Conservation (phyloP, 768 basidiomycete genomes). For the Lepiota venenata region DNA sequence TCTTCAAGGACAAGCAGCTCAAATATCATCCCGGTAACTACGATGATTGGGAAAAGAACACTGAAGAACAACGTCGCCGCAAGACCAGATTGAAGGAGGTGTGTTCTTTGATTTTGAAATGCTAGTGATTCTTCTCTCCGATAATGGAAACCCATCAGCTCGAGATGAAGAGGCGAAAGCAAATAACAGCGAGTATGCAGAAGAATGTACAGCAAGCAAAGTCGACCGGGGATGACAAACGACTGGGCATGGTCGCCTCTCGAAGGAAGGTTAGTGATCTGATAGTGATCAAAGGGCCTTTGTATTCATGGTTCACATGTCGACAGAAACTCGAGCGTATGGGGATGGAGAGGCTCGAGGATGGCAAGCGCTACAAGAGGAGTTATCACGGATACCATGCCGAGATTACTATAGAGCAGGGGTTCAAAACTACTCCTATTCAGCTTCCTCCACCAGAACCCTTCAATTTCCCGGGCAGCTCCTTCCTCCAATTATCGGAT, state of each 20-base stretch:
- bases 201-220: constrained; percentile 47
- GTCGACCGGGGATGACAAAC: constrained; percentile 60
- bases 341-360: constrained; percentile 30
- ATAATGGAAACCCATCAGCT: constrained; percentile 14
- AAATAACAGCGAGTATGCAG: constrained; percentile 54
- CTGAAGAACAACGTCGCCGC: constrained; percentile 41
- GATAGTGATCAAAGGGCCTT: neutral
- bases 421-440: constrained; percentile 30
- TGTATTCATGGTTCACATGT: neutral
- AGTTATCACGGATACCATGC: constrained; percentile 29
- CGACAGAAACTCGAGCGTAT: constrained; percentile 28
- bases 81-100: constrained; percentile 42
- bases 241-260: constrained; percentile 46
- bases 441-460: constrained; percentile 27
- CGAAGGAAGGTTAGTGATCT: constrained; percentile 41
- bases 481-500: constrained; percentile 30
- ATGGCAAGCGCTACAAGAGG: constrained; percentile 27
- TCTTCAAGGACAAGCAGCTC: constrained; percentile 51
- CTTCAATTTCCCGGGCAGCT: constrained; percentile 26
- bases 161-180: constrained; percentile 32
- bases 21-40: constrained; percentile 57
- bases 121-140: neutral
- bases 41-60: constrained; percentile 43
- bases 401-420: constrained; percentile 32
- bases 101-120: neutral